Evolutionary conservation across 208 protist species (phyloP), one percentile per base, ranked within the genome.

Genomic region (Leishmania tarentolae): DNA sequence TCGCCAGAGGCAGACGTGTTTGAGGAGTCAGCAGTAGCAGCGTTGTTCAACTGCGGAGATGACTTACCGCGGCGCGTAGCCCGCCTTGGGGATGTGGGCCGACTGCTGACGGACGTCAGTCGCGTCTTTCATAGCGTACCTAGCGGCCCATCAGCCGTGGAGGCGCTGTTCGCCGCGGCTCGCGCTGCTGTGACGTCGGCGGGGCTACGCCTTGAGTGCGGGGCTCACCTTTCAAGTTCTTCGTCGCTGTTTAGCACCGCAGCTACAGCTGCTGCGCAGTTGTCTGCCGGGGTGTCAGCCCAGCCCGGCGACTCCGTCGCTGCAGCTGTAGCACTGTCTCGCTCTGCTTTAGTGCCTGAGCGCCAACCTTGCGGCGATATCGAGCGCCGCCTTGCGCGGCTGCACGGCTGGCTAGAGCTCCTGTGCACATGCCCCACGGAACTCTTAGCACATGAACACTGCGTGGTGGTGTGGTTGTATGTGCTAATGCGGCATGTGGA

Each of bases 401-500:
- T 84, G 52, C 68, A 35, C 24, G 50, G 66, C 6, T 84, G 81
- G 76, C 19, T 81, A 8, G 57, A 73, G 13, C 76, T 84, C 19
- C 69, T 84, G 15, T 71, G 81, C 70, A 66, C 59, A 57, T 78
- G 76, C 59, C 81, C 81, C 7, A 46, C 76, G 31, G 5, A 19
- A 28, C 59, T 84, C 21, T 1, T 84, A 42, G 75, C 68, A 11
- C 40, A 84, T 21, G 76, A 84, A 63, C 40, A 46, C 24, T 47
- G 44, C 65, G 70, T 53, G 9, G 81, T 81, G 28, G 81, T 81
- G 52, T 81, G 81, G 81, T 40, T 81, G 46, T 84, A 81, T 66
- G 21, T 81, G 24, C 24, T 84, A 24, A 84, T 81, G 81, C 75
- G 76, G 28, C 81, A 68, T 47, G 71, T 81, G 71, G 81, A 84